Evolutionary conservation across 345 rosid genomes (phyloP).

Genomic region (Lepidium aucheri): DNA sequence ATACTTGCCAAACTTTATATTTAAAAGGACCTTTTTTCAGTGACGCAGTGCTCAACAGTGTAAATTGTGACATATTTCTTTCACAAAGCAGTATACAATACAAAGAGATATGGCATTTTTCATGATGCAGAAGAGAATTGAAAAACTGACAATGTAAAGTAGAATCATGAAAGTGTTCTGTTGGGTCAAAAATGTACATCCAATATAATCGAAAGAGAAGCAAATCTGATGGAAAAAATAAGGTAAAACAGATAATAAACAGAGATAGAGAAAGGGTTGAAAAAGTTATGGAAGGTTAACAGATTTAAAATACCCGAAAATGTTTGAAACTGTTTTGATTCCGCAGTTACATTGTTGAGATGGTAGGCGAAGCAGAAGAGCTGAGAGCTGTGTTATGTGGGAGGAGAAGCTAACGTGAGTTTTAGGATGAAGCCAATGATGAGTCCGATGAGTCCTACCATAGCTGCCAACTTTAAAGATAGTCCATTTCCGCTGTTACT

Average conservation of each 20-base stretch:
- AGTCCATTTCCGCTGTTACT: conserved; percentile 44
- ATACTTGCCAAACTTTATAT: too few relatives aligned
- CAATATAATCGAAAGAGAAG: not conserved
- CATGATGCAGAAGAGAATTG: not conserved
- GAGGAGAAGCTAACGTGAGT: conserved; percentile 39
- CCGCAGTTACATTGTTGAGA: conserved; percentile 1
- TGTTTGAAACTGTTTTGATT: not conserved
- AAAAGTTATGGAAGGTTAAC: not conserved
- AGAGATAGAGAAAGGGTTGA: not conserved
- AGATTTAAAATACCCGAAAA: not conserved
- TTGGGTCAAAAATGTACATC: conserved; percentile 27
- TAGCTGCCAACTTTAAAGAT: conserved; percentile 60
- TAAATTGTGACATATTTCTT: not conserved
- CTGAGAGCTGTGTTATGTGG: conserved; percentile 16
- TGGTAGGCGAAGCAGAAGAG: not conserved
- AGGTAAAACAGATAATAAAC: not conserved
- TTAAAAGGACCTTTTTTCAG: too few relatives aligned
- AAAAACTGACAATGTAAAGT: not conserved
- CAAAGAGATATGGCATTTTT: not conserved
- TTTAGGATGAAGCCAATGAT: conserved; percentile 72
- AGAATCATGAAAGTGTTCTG: not conserved
- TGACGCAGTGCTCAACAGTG: not conserved
- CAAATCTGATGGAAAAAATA: conserved; percentile 12
- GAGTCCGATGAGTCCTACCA: conserved; percentile 77
- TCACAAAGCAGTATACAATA: not conserved